Base-by-base conservation (phyloP, 2,329 filamentous ascomycete species). In the Aaosphaeria pasadenensis region DNA sequence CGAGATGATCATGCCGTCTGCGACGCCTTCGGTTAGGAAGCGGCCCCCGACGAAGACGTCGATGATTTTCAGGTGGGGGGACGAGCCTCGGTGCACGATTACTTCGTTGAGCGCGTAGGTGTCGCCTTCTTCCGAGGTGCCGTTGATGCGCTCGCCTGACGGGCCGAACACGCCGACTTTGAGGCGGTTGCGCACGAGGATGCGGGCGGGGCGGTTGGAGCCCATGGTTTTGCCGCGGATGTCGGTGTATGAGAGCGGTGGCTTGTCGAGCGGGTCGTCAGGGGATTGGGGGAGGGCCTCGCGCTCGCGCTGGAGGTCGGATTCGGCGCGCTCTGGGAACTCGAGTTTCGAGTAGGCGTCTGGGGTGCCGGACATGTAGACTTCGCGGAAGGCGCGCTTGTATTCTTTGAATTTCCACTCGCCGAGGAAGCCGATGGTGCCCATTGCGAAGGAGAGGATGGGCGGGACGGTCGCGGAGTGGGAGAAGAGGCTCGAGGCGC, bases 391-490 rank as follows among this genome's bases (percentile, higher is more conserved):
- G 0, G 94, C 94, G 43, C 89, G 82, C 72, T 96, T 96, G 74
- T 95, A 89, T 61, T 97, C 91, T 5, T 79, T 78, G 66, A 97
- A 97, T 61, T 94, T 95, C 91, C 92, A 99, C 71, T 97, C 92
- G 11, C 92, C 91, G 6, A 99, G 74, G 58, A 99, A 99, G 0
- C 94, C 94, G 1, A 99, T 76, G 0, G 92, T 95, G 5, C 94
- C 94, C 89, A 99, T 96, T 66, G 91, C 95, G 66, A 99, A 99
- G 1, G 89, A 91, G 6, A 99, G 77, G 32, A 99, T 88, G 0
- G 94, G 94, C 0, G 94, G 94, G 0, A 99, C 92, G 39, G 84
- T 84, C 2, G 81, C 78, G 40, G 88, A 85, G 35, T 89, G 86
- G 50, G 90, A 90, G 73, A 95, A 97, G 5, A 96, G 79, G 46